phyloP scores from a whole-genome alignment of 2,329 filamentous ascomycete species.

The Fusarium sublunatum region DNA sequence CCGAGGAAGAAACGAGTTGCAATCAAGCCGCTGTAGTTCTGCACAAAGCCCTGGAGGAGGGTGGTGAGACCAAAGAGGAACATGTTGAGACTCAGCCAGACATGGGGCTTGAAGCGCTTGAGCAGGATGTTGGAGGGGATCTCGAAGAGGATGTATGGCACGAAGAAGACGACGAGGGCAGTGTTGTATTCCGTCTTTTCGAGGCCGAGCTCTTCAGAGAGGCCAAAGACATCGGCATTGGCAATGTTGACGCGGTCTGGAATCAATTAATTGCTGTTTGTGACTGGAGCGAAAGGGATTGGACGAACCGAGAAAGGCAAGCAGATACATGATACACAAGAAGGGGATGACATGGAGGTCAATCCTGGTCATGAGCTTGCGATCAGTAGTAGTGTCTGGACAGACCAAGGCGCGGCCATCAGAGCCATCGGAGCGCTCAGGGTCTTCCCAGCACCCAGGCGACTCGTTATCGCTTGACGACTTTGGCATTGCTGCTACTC shows the following conservation, averaged over 20 bases:
- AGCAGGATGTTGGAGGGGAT: slow-evolving; percentile 76
- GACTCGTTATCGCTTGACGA: slow-evolving; percentile 40
- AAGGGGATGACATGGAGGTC: slow-evolving; percentile 79
- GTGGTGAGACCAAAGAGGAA: slow-evolving; percentile 83
- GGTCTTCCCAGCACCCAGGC: slow-evolving; percentile 40
- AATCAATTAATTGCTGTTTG: not conserved
- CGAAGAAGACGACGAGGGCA: slow-evolving; percentile 82
- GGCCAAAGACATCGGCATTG: slow-evolving; percentile 76
- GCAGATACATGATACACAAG: slow-evolving; percentile 76
- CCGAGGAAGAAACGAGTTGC: slow-evolving; percentile 89
- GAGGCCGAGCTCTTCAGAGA: slow-evolving; percentile 72
- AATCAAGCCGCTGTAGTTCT: slow-evolving; percentile 81
- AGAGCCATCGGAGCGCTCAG: slow-evolving; percentile 29
- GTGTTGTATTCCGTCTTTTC: slow-evolving; percentile 74
- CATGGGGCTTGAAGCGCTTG: slow-evolving; percentile 69
- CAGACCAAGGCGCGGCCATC: slow-evolving; percentile 50
- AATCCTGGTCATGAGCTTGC: slow-evolving; percentile 74
- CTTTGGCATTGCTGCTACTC: slow-evolving; percentile 32
- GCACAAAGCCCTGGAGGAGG: slow-evolving; percentile 79
- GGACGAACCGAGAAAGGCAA: slow-evolving; percentile 70
- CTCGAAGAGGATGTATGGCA: slow-evolving; percentile 78
- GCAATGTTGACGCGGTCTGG: slow-evolving; percentile 79
- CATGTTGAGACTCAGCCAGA: slow-evolving; percentile 86
- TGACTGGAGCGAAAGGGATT: not conserved
- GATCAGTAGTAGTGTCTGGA: slow-evolving; percentile 69